Evolutionary conservation across 2,329 filamentous ascomycete genomes (phyloP).

Genomic region (Fusarium sp.): DNA sequence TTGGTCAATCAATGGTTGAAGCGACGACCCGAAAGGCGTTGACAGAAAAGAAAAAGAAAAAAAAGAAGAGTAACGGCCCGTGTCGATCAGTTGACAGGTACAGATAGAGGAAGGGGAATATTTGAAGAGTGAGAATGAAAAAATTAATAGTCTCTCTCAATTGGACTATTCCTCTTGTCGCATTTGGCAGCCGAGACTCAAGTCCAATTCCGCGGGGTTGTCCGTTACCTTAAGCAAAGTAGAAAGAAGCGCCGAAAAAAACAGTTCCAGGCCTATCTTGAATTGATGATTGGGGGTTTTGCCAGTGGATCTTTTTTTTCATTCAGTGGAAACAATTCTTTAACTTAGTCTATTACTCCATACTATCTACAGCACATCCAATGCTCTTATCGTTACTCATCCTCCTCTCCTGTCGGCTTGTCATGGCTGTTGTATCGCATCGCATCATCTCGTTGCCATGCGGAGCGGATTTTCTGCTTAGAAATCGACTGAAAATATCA

Average conservation of each 20-base stretch:
- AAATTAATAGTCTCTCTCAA: conserved; percentile 12
- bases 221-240: conserved; percentile 9
- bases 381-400: not conserved
- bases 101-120: not conserved
- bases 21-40: conserved; percentile 41
- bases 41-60: conserved; percentile 1
- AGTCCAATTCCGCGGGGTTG: conserved; percentile 25
- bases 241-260: conserved; percentile 29
- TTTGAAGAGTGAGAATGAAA: conserved; percentile 7
- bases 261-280: not conserved
- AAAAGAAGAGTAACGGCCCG: conserved; percentile 26
- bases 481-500: conserved; percentile 39
- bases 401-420: not conserved
- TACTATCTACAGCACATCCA: not conserved
- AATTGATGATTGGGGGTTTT: not conserved
- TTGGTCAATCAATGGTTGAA: not conserved
- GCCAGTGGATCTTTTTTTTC: conserved; percentile 16
- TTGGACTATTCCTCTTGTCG: not conserved
- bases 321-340: conserved; percentile 14
- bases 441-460: conserved; percentile 4
- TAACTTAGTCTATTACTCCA: not conserved
- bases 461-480: conserved; percentile 40
- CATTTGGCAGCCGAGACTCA: conserved; percentile 17
- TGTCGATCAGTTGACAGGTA: conserved; percentile 31
- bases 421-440: conserved; percentile 20